phyloP scores from a whole-genome alignment of 768 basidiomycete genomes.

The Boletus insuetus region DNA sequence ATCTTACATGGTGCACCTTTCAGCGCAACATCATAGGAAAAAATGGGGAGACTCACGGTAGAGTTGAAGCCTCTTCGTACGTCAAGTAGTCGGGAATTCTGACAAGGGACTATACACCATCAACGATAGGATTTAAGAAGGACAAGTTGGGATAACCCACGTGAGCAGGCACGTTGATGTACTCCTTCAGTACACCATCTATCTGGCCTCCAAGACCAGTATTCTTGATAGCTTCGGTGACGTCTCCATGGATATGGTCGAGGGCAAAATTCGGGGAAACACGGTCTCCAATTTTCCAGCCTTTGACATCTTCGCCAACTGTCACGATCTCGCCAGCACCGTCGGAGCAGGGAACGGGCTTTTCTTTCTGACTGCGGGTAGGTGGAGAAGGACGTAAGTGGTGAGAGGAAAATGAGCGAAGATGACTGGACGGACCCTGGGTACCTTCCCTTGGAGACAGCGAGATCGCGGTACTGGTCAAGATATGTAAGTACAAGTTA shows the following conservation, averaged over 20 bases:
- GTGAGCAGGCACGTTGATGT: conserved; percentile 47
- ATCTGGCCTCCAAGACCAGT: conserved; percentile 45
- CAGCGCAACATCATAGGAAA: neutral
- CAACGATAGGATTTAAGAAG: neutral
- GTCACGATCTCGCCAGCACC: conserved; percentile 57
- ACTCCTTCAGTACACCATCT: conserved; percentile 55
- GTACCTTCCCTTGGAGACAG: conserved; percentile 40
- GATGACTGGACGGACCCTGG: conserved; percentile 27
- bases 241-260: conserved; percentile 48
- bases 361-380: conserved; percentile 20
- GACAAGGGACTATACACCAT: conserved; percentile 41
- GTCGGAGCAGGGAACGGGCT: conserved; percentile 42
- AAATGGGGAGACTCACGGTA: conserved; percentile 42
- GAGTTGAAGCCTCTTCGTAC: conserved; percentile 62
- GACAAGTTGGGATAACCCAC: conserved; percentile 21
- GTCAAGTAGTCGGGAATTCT: conserved; percentile 53
- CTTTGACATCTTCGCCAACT: conserved; percentile 37
- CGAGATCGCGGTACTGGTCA: conserved; percentile 50
- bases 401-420: conserved; percentile 29
- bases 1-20: conserved; percentile 29
- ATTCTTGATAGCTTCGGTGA: conserved; percentile 31
- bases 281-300: conserved; percentile 55
- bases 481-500: neutral
- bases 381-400: neutral
- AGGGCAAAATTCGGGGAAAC: conserved; percentile 52